Conservation (phyloP, 129 eudicot species). For the Rutidosis leptorrhynchoides region DNA sequence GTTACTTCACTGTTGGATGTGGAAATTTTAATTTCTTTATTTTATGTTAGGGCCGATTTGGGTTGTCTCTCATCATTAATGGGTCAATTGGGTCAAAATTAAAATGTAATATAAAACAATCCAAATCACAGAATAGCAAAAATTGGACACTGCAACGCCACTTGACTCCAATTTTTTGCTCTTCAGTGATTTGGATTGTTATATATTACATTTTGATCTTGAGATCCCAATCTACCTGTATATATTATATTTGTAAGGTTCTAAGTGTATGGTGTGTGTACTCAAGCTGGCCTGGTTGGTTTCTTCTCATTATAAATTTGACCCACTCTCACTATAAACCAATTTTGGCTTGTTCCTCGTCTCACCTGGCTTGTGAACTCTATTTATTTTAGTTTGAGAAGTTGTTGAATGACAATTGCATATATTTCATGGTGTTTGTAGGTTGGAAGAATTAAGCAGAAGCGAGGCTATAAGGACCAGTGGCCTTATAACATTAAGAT, state of each 20-base stretch:
- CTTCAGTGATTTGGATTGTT: not conserved
- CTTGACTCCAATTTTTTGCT: not conserved
- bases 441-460: constrained; percentile 97
- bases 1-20: not conserved
- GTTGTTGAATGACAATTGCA: not conserved
- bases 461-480: constrained; percentile 96
- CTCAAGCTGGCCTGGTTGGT: not conserved
- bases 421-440: constrained; percentile 21
- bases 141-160: not conserved
- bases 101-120: constrained; percentile 27
- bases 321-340: not conserved
- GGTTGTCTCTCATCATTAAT: not conserved
- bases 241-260: too few relatives aligned
- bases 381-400: too few relatives aligned
- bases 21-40: not conserved
- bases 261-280: not conserved
- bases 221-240: not conserved
- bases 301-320: not conserved
- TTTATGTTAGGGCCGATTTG: not conserved
- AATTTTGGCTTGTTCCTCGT: not conserved
- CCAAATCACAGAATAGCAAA: too few relatives aligned
- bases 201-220: not conserved
- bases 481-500: constrained; percentile 97
- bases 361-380: not conserved
- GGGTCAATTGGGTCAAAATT: not conserved